These are phyloP conservation scores for Pleomassaria siparia DNA, from an alignment of 2,329 filamentous ascomycete species.

Conservation along the genomic window DNA sequence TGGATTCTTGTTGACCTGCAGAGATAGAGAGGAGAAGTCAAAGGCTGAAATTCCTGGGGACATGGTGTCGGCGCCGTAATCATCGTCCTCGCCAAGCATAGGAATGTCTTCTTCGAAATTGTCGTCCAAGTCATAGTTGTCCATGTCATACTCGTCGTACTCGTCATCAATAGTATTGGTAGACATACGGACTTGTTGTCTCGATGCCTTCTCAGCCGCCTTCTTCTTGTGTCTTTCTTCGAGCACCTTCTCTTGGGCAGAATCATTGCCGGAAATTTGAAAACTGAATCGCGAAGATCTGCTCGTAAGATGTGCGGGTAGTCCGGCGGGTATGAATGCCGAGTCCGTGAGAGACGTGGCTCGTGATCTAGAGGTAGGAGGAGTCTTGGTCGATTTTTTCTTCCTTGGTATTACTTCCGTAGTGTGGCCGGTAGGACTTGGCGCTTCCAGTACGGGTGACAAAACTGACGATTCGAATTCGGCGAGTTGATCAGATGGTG, in stretches of 20 bases:
- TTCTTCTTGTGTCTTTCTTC: conserved; percentile 72
- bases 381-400: conserved; percentile 39
- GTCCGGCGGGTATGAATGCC: conserved; percentile 37
- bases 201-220: conserved; percentile 61
- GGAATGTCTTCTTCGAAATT: conserved; percentile 65
- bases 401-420: conserved; percentile 32
- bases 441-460: conserved; percentile 38
- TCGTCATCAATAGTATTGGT: conserved; percentile 40
- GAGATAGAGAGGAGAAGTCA: conserved; percentile 37
- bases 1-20: conserved; percentile 21
- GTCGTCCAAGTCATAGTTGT: conserved; percentile 54
- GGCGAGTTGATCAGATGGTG: conserved; percentile 18
- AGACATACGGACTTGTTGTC: conserved; percentile 36
- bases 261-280: conserved; percentile 72
- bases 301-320: conserved; percentile 55
- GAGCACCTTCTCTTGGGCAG: conserved; percentile 65
- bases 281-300: conserved; percentile 81
- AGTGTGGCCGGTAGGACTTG: conserved; percentile 25
- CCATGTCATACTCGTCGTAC: conserved; percentile 42
- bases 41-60: conserved; percentile 33
- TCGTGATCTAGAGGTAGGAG: conserved; percentile 37
- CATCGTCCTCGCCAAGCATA: conserved; percentile 47
- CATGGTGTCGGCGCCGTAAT: conserved; percentile 27
- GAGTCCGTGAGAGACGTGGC: conserved; percentile 42
- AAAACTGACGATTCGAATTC: conserved; percentile 29